Conservation (phyloP, 306 rosid species). For the Erythrophleum fordii region DNA sequence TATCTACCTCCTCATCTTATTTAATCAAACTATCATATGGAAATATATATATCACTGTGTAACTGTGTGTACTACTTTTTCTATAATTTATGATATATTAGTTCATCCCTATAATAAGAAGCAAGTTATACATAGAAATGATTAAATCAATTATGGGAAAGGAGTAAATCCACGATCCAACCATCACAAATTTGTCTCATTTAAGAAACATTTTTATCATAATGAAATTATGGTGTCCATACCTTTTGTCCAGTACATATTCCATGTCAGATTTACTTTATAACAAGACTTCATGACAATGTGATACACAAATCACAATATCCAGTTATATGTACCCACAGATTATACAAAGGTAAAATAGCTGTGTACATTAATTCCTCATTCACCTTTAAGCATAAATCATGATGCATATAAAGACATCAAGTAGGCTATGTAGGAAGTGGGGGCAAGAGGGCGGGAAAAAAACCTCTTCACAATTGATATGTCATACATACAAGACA, state of each 20-base stretch:
- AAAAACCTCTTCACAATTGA: neutral
- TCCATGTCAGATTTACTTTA: neutral
- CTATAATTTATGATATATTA: neutral
- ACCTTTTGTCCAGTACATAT: neutral
- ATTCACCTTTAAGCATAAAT: slow-evolving; percentile 18
- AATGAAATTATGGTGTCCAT: neutral
- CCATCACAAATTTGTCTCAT: slow-evolving; percentile 2
- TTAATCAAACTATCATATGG: slow-evolving; percentile 7
- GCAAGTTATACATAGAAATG: neutral
- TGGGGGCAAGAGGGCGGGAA: neutral
- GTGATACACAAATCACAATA: slow-evolving; percentile 13
- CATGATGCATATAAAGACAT: slow-evolving; percentile 10
- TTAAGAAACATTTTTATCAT: slow-evolving; percentile 14
- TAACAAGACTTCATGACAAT: slow-evolving; percentile 2
- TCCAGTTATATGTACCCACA: neutral
- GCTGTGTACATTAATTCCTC: slow-evolving; percentile 4
- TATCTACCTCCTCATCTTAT: slow-evolving; percentile 8
- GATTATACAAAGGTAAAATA: slow-evolving; percentile 1
- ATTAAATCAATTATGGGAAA: neutral
- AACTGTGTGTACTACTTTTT: neutral
- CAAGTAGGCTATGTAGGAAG: neutral
- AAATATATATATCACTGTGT: neutral
- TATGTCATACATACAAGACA: neutral
- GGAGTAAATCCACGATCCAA: slow-evolving; percentile 23
- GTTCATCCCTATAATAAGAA: slow-evolving; percentile 22